Percentiles rank a stretch among this genome's conserved stretches.
phyloP scores from a whole-genome alignment of 2,329 filamentous ascomycete genomes.

The Sclerotinia sclerotiorum region DNA sequence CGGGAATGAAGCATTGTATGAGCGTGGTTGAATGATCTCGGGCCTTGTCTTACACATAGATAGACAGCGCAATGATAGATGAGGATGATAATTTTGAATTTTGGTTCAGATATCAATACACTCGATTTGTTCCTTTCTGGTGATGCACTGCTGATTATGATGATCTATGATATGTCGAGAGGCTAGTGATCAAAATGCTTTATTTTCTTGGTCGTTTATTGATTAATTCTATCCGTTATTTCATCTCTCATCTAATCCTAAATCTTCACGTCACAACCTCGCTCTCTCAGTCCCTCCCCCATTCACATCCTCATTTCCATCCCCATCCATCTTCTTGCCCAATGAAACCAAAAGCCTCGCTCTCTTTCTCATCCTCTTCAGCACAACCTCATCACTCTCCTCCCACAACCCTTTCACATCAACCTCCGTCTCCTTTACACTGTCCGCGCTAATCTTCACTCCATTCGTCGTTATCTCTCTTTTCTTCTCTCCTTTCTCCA shows the following conservation, averaged over 20 bases:
- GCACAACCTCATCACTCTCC: constrained; percentile 48
- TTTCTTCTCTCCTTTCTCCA: background rate
- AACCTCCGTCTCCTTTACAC: constrained; percentile 50
- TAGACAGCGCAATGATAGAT: constrained; percentile 12
- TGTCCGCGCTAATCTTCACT: constrained; percentile 51
- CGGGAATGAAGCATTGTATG: background rate
- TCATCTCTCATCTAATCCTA: too few relatives aligned
- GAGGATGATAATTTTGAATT: background rate
- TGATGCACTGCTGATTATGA: background rate
- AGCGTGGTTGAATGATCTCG: constrained; percentile 1
- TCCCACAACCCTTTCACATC: constrained; percentile 46
- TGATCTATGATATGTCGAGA: too few relatives aligned
- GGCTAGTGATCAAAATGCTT: too few relatives aligned
- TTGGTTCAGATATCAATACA: background rate
- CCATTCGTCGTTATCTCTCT: constrained; percentile 43
- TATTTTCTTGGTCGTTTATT: too few relatives aligned
- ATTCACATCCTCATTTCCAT: constrained; percentile 29
- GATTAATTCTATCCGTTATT: too few relatives aligned
- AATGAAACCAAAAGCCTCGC: constrained; percentile 26
- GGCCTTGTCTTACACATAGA: background rate
- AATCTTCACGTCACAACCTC: constrained; percentile 40
- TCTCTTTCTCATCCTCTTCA: constrained; percentile 42
- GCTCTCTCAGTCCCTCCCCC: constrained; percentile 32
- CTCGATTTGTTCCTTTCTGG: background rate
- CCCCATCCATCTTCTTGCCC: background rate